These are phyloP conservation scores for Arxiozyma bovina DNA, from an alignment of 1,139 yeast species.

Conservation along the genomic window DNA sequence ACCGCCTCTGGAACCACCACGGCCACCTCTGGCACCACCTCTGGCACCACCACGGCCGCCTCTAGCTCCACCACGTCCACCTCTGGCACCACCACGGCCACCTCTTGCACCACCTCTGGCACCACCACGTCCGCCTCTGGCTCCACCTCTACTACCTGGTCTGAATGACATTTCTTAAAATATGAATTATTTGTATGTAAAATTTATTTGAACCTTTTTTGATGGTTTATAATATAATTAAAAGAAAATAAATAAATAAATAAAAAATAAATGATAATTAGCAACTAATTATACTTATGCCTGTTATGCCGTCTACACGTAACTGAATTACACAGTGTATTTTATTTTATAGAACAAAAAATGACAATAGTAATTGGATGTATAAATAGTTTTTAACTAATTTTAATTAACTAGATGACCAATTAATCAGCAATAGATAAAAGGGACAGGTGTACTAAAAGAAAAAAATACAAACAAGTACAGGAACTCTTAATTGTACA, in stretches of 20 bases:
- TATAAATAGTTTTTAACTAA: not conserved
- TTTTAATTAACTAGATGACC: not conserved
- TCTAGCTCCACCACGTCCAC: slow-evolving; percentile 41
- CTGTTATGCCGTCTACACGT: not conserved
- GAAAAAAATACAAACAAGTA: too few species aligned
- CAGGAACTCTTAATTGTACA: too few species aligned
- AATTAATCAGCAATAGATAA: not conserved
- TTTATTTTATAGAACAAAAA: too few species aligned
- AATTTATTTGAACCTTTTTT: not conserved
- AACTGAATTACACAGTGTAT: not conserved
- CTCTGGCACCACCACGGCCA: slow-evolving; percentile 37
- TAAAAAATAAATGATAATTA: not conserved
- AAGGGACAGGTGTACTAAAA: not conserved
- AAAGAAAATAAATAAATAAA: not conserved
- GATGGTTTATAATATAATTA: not conserved
- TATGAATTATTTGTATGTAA: slow-evolving; percentile 3
- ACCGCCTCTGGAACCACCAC: slow-evolving; percentile 37
- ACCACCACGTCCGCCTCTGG: slow-evolving; percentile 35
- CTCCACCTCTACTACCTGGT: slow-evolving; percentile 43
- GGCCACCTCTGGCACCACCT: slow-evolving; percentile 39
- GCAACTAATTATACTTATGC: not conserved
- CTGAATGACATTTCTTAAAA: slow-evolving; percentile 42
- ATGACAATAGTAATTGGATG: not conserved
- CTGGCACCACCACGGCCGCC: slow-evolving; percentile 47
- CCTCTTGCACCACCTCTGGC: slow-evolving; percentile 48